Evolutionary conservation across 2,329 filamentous ascomycete genomes (phyloP).

Genomic region (Huntiella decipiens): DNA sequence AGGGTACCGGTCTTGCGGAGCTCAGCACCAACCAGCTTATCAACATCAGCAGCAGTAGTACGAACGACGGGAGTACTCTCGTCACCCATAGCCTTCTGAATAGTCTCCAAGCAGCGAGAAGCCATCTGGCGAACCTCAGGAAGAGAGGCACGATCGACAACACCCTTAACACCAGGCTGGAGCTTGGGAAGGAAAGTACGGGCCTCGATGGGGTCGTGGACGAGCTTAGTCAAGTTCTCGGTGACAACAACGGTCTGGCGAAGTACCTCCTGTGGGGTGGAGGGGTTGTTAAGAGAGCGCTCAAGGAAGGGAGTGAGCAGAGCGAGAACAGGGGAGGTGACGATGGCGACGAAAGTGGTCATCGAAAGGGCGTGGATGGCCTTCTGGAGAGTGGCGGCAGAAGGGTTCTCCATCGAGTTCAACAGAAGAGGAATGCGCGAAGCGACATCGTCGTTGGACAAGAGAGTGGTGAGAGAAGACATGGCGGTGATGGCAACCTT

Average conservation of each 20-base stretch:
- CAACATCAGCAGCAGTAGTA: slow-evolving; percentile 53
- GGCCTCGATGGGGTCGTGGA: slow-evolving; percentile 87
- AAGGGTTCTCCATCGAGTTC: slow-evolving; percentile 89
- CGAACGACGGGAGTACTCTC: slow-evolving; percentile 48
- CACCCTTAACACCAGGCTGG: slow-evolving; percentile 77
- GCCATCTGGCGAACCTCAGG: slow-evolving; percentile 89
- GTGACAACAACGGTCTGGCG: slow-evolving; percentile 92
- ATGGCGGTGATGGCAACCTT: slow-evolving; percentile 89
- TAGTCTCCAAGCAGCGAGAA: slow-evolving; percentile 61
- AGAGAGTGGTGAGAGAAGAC: slow-evolving; percentile 69
- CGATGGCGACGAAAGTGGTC: slow-evolving; percentile 94
- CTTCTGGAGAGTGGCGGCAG: slow-evolving; percentile 72
- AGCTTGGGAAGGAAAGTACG: slow-evolving; percentile 89
- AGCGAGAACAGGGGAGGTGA: slow-evolving; percentile 87
- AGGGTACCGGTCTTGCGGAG: slow-evolving; percentile 46
- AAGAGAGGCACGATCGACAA: slow-evolving; percentile 72
- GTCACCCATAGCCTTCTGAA: slow-evolving; percentile 79
- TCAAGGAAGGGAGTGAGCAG: slow-evolving; percentile 88
- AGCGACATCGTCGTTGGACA: slow-evolving; percentile 92
- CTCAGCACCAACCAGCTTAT: slow-evolving; percentile 54
- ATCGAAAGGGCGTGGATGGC: slow-evolving; percentile 91
- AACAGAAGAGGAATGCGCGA: slow-evolving; percentile 82
- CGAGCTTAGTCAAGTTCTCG: slow-evolving; percentile 94
- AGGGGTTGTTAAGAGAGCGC: slow-evolving; percentile 78
- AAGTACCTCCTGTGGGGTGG: slow-evolving; percentile 80